Conservation (phyloP, 1,284 basidiomycete species). For the Vanrija sp. region DNA sequence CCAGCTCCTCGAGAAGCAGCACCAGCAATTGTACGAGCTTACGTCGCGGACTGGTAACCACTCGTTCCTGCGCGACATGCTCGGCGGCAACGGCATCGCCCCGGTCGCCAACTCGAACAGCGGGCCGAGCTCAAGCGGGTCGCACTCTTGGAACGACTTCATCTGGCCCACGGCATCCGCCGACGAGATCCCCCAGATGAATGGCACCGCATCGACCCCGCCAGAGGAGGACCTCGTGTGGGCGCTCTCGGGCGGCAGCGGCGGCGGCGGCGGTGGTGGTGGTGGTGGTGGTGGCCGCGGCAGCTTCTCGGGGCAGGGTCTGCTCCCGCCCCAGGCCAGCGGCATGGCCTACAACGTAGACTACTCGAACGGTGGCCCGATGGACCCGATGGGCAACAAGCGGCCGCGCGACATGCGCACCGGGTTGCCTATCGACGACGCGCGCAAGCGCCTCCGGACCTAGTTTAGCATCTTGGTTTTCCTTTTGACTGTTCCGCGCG, state of each 20-base stretch:
- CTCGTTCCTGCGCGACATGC: constrained; percentile 17
- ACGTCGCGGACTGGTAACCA: constrained; percentile 8
- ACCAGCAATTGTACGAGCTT: constrained; percentile 40
- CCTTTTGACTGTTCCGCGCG: too few species aligned
- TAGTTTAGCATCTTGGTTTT: too few species aligned
- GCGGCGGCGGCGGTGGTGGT: too few species aligned
- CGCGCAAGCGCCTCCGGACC: too few species aligned
- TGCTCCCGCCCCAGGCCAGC: too few species aligned
- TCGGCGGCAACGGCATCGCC: constrained; percentile 3
- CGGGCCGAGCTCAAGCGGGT: neutral
- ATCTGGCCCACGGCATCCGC: constrained; percentile 15
- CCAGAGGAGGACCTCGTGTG: constrained; percentile 20
- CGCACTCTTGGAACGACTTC: constrained; percentile 9
- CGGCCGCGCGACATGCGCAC: too few species aligned
- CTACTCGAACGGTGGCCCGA: too few species aligned
- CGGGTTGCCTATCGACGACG: too few species aligned
- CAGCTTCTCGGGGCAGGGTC: too few species aligned
- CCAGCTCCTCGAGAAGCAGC: constrained; percentile 37
- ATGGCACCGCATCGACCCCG: constrained; percentile 6
- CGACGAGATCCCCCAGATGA: neutral
- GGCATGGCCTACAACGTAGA: too few species aligned
- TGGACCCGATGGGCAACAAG: too few species aligned
- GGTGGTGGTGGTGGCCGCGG: too few species aligned
- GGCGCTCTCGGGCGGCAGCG: constrained; percentile 10
- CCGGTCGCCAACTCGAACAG: neutral